These are phyloP conservation scores for Pythium brachiatum DNA, from an alignment of 352 stramenopile species.

Conservation along the genomic window DNA sequence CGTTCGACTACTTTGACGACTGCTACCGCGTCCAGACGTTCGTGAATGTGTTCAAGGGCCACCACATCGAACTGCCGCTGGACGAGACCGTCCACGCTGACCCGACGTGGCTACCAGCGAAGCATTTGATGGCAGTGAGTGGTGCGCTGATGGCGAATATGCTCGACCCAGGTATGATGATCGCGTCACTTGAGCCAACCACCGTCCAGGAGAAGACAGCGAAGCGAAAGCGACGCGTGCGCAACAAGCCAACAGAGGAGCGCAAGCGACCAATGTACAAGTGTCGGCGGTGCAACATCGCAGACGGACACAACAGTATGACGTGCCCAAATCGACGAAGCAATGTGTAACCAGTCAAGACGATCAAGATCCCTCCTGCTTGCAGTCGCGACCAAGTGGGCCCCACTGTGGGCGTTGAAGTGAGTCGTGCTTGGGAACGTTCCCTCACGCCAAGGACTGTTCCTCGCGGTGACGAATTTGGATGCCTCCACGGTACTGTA, in stretches of 20 bases:
- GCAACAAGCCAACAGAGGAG: slow-evolving; percentile 29
- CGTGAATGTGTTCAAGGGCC: slow-evolving; percentile 36
- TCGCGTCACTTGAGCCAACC: not conserved
- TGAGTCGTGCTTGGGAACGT: too few relatives aligned
- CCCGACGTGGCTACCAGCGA: slow-evolving; percentile 29
- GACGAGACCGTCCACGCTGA: slow-evolving; percentile 35
- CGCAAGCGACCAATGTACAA: slow-evolving; percentile 53
- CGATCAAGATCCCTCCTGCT: too few relatives aligned
- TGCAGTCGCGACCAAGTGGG: too few relatives aligned
- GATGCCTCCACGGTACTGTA: too few relatives aligned
- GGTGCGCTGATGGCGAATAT: not conserved
- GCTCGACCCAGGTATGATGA: not conserved
- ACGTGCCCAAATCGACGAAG: slow-evolving; percentile 39
- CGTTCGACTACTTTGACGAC: slow-evolving; percentile 48
- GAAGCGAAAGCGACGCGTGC: slow-evolving; percentile 33
- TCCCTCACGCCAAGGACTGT: too few relatives aligned
- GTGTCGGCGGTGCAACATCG: slow-evolving; percentile 44
- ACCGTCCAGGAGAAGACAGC: not conserved
- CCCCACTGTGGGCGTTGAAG: too few relatives aligned
- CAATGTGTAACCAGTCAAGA: not conserved
- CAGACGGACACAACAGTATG: slow-evolving; percentile 52
- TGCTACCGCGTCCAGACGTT: slow-evolving; percentile 49
- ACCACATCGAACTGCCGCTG: slow-evolving; percentile 40
- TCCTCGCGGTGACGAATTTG: too few relatives aligned
- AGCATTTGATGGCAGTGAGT: slow-evolving; percentile 22